A percentile compares a stretch with the other conserved stretches of the same genome.
Conservation (phyloP, 805 yeast genomes). For the Crinitomyces ghanaensis region DNA sequence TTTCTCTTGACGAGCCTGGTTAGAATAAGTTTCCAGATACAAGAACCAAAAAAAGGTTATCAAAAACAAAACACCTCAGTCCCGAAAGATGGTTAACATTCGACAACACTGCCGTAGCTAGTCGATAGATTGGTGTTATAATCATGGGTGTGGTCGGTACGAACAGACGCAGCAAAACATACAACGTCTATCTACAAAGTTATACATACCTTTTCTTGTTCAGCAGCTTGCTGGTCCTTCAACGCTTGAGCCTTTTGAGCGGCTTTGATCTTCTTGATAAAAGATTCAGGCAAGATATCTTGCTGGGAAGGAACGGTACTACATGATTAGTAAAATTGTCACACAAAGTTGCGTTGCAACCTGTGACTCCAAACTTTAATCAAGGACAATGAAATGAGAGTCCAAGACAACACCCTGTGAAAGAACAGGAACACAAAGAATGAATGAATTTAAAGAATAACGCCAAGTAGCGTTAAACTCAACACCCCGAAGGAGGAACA, state of each 20-base stretch:
- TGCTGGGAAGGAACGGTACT: conserved; percentile 33
- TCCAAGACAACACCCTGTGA: too few relatives aligned
- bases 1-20: conserved; percentile 16
- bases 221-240: conserved; percentile 25
- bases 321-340: conserved; percentile 18
- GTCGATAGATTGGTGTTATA: conserved; percentile 48
- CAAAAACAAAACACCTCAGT: conserved; percentile 32
- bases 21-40: background rate
- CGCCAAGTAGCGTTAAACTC: background rate
- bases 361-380: too few relatives aligned
- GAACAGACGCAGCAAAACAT: background rate
- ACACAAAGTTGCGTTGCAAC: too few relatives aligned
- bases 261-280: conserved; percentile 46
- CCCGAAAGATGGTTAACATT: conserved; percentile 82
- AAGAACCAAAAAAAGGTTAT: background rate
- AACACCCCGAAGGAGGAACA: too few relatives aligned
- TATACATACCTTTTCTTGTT: conserved; percentile 6
- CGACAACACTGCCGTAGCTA: conserved; percentile 62
- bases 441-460: conserved; percentile 3
- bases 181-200: background rate
- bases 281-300: conserved; percentile 39
- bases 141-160: conserved; percentile 22
- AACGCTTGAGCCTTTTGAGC: conserved; percentile 36
- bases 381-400: too few relatives aligned
- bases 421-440: too few relatives aligned